phyloP scores from a whole-genome alignment of 2,329 filamentous ascomycete genomes.

The Penicillium hesseltinei region DNA sequence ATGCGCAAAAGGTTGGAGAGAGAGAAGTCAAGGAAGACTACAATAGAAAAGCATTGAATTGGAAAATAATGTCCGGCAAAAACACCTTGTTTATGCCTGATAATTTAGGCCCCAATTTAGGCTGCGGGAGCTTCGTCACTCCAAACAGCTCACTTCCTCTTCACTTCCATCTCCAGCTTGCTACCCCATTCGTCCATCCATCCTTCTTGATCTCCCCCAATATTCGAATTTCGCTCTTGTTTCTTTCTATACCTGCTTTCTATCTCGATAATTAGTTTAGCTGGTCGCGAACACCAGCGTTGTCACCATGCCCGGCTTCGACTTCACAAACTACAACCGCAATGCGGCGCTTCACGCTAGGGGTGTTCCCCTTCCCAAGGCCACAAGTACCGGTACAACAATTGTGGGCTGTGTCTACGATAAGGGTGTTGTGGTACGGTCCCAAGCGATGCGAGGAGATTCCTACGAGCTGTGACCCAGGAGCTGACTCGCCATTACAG shows the following conservation, averaged over 20 bases:
- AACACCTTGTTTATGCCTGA: conserved; percentile 22
- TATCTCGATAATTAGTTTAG: background rate
- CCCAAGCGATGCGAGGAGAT: background rate
- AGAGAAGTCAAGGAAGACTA: conserved; percentile 8
- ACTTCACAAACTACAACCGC: conserved; percentile 99
- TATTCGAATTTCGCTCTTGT: background rate
- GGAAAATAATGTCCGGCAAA: conserved; percentile 25
- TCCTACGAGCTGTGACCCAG: background rate
- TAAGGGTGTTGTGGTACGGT: conserved; percentile 85
- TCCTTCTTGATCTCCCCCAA: background rate
- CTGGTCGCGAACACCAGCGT: conserved; percentile 18
- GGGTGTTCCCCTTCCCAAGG: conserved; percentile 93
- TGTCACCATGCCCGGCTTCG: conserved; percentile 85
- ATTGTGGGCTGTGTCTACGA: conserved; percentile 97
- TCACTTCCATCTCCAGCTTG: conserved; percentile 13
- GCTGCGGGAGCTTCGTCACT: conserved; percentile 47
- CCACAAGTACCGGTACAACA: conserved; percentile 96
- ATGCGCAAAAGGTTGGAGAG: conserved; percentile 10
- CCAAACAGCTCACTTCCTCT: conserved; percentile 36
- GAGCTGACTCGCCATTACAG: conserved; percentile 46
- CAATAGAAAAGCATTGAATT: conserved; percentile 19
- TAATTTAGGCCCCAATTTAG: conserved; percentile 30
- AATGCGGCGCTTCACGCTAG: conserved; percentile 93
- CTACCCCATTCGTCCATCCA: conserved; percentile 34
- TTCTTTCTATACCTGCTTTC: background rate